phyloP scores from a whole-genome alignment of 139 green algal genomes.

The Coelastrella sp. region DNA sequence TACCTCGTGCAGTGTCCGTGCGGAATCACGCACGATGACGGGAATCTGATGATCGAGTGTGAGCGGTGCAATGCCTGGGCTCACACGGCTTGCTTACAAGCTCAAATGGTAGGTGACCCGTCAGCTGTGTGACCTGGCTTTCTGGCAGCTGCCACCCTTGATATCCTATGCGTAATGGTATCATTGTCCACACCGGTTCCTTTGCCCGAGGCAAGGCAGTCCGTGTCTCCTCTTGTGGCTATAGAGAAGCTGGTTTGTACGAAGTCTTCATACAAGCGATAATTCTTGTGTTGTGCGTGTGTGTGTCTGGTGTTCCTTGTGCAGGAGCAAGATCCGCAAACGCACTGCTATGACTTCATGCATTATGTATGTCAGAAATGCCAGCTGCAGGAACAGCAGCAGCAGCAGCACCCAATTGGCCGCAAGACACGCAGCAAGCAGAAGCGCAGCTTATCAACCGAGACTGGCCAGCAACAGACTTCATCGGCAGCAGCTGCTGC shows the following conservation, averaged over 20 bases:
- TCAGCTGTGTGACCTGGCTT: not conserved
- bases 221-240: too few species aligned
- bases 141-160: not conserved
- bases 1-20: constrained; percentile 74
- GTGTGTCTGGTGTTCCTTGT: not conserved
- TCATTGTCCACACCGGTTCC: too few species aligned
- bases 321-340: constrained; percentile 23
- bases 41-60: constrained; percentile 83
- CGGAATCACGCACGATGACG: constrained; percentile 74
- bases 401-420: not conserved
- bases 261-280: too few species aligned
- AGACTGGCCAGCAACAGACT: not conserved
- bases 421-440: constrained; percentile 6
- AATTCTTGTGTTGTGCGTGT: too few species aligned
- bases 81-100: constrained; percentile 66
- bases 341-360: constrained; percentile 40
- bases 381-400: constrained; percentile 16
- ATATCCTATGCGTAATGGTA: too few species aligned
- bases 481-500: not conserved
- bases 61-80: constrained; percentile 78
- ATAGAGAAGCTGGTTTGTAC: too few species aligned
- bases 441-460: not conserved
- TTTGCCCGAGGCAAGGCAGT: too few species aligned
- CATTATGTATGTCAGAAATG: constrained; percentile 33
- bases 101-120: constrained; percentile 38